Percentiles rank a stretch among this genome's conserved stretches.
Evolutionary conservation across 2,329 filamentous ascomycete species (phyloP).

Genomic region (Colletotrichum musicola): DNA sequence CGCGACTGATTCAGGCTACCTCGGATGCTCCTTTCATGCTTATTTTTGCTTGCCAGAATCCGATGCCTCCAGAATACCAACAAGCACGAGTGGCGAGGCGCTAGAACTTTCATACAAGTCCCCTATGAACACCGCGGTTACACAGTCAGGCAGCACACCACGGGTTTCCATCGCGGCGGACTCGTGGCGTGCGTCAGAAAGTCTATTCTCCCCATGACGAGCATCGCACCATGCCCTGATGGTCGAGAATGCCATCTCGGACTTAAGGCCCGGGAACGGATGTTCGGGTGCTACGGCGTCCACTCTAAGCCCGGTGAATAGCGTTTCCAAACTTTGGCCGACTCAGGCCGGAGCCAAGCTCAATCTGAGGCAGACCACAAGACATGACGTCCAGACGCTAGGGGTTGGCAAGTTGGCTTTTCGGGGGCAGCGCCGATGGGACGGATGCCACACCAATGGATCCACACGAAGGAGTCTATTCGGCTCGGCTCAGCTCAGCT

Average conservation of each 20-base stretch:
- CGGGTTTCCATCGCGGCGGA: slow-evolving; percentile 3
- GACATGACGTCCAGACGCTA: slow-evolving; percentile 27
- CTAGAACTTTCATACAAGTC: neutral
- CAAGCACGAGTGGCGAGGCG: neutral
- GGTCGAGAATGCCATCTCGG: neutral
- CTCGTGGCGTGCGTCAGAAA: slow-evolving; percentile 1
- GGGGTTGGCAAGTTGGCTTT: slow-evolving; percentile 17
- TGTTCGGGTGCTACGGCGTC: slow-evolving; percentile 31
- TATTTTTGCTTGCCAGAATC: slow-evolving; percentile 7
- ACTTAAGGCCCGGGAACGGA: slow-evolving; percentile 17
- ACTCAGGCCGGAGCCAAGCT: slow-evolving; percentile 20
- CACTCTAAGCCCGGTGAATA: slow-evolving; percentile 21
- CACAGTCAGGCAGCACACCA: neutral
- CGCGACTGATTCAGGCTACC: slow-evolving; percentile 29
- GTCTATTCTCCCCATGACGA: slow-evolving; percentile 7
- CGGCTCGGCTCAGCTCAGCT: neutral
- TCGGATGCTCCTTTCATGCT: slow-evolving; percentile 22
- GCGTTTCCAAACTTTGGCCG: slow-evolving; percentile 28
- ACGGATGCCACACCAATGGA: slow-evolving; percentile 21
- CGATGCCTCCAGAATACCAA: neutral
- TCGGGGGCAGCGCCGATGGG: slow-evolving; percentile 22
- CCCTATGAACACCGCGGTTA: too few species aligned
- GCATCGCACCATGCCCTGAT: neutral
- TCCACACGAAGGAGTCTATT: neutral
- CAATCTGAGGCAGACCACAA: slow-evolving; percentile 27